Percentiles rank a stretch among this genome's conserved stretches.
Conservation (phyloP, 768 basidiomycete genomes). For the Leccinum sublutescens region DNA sequence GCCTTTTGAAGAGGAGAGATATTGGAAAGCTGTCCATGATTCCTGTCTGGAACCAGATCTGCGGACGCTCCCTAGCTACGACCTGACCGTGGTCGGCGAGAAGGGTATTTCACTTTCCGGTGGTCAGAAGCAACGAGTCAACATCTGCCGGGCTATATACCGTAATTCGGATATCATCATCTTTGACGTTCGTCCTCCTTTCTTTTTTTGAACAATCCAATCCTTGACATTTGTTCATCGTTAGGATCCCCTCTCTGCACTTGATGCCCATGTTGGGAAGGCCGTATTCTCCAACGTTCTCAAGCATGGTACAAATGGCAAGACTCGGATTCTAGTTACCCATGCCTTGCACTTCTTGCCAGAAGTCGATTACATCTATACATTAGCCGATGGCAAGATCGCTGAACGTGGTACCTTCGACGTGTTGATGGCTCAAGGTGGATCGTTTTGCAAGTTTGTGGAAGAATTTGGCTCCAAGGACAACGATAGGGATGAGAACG, state of each 20-base stretch:
- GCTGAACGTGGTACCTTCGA: conserved; percentile 78
- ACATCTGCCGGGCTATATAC: conserved; percentile 6
- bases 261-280: conserved; percentile 92
- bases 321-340: conserved; percentile 88
- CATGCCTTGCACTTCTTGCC: conserved; percentile 91
- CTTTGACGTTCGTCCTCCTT: neutral
- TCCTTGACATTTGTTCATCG: neutral
- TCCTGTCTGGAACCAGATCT: conserved; percentile 81
- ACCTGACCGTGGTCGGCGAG: conserved; percentile 26
- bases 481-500: conserved; percentile 33
- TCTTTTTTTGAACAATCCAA: neutral
- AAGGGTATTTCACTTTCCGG: conserved; percentile 87
- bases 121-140: conserved; percentile 42
- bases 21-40: conserved; percentile 77
- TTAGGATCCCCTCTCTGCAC: conserved; percentile 77
- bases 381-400: conserved; percentile 72
- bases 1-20: conserved; percentile 75
- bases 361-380: conserved; percentile 82
- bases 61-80: conserved; percentile 40
- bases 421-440: conserved; percentile 62
- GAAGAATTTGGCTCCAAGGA: conserved; percentile 48
- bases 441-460: conserved; percentile 72
- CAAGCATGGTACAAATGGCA: conserved; percentile 55
- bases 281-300: conserved; percentile 84
- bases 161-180: conserved; percentile 4